Conservation (phyloP, 2,329 filamentous ascomycete genomes). For the Aspergillus thermomutatus region DNA sequence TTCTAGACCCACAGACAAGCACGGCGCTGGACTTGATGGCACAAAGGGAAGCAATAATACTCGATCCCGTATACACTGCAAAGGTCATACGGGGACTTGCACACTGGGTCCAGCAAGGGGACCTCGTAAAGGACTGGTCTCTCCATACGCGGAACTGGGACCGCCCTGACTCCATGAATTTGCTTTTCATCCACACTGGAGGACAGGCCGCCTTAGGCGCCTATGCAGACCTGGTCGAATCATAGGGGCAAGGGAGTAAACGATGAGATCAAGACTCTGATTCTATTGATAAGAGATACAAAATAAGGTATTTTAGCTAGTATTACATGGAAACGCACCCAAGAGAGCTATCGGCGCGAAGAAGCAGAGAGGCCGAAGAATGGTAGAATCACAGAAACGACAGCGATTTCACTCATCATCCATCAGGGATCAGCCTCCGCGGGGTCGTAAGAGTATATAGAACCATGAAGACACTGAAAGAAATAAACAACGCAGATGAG, state of each 20-base stretch:
- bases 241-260: neutral
- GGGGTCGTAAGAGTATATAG: slow-evolving; percentile 6
- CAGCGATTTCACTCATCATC: neutral
- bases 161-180: slow-evolving; percentile 22
- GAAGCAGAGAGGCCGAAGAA: neutral
- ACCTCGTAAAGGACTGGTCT: slow-evolving; percentile 14
- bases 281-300: slow-evolving; percentile 18
- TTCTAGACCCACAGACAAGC: slow-evolving; percentile 26
- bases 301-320: slow-evolving; percentile 23
- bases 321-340: slow-evolving; percentile 24
- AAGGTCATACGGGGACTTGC: slow-evolving; percentile 31
- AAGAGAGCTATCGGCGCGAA: slow-evolving; percentile 2
- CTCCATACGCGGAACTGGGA: neutral
- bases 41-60: slow-evolving; percentile 24
- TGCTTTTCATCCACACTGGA: slow-evolving; percentile 37
- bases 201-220: slow-evolving; percentile 33
- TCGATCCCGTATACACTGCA: slow-evolving; percentile 37
- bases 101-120: slow-evolving; percentile 21
- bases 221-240: slow-evolving; percentile 22
- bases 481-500: slow-evolving; percentile 12
- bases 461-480: slow-evolving; percentile 12
- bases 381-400: slow-evolving; percentile 1
- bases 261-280: slow-evolving; percentile 2
- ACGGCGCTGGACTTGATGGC: slow-evolving; percentile 24
- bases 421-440: slow-evolving; percentile 18